Evolutionary conservation across 129 eudicot genomes (phyloP).

Genomic region (Tagetes patula): DNA sequence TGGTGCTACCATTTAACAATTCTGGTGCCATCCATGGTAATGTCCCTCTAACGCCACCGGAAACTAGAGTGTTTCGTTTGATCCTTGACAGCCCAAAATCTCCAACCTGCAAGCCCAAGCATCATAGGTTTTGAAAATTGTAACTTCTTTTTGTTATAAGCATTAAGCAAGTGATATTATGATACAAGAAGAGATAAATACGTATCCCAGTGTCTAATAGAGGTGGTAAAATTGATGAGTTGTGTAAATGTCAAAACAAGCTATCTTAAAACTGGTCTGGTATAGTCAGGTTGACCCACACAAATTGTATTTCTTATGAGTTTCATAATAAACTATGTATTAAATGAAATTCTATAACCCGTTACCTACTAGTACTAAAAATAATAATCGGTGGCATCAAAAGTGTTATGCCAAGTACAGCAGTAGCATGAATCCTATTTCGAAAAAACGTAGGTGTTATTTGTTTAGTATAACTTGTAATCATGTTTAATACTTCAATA

Average conservation of each 20-base stretch:
- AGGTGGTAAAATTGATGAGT: not conserved
- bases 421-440: not conserved
- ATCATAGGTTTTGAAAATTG: not conserved
- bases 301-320: not conserved
- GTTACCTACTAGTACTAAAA: not conserved
- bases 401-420: not conserved
- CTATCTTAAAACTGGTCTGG: not conserved
- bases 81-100: conserved; percentile 88
- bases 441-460: not conserved
- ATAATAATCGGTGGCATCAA: not conserved
- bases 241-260: not conserved
- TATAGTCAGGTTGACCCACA: not conserved
- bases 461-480: not conserved
- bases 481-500: not conserved
- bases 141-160: not conserved
- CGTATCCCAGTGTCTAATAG: not conserved
- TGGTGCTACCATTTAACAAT: conserved; percentile 79
- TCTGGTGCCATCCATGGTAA: conserved; percentile 99
- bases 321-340: not conserved
- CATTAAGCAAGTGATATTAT: not conserved
- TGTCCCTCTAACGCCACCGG: conserved; percentile 93
- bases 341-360: conserved; percentile 1
- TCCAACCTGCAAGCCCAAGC: conserved; percentile 61
- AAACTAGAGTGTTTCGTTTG: conserved; percentile 82
- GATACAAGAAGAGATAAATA: not conserved